phyloP scores from a whole-genome alignment of 2,329 filamentous ascomycete species.

The Pezicula neosporulosa region DNA sequence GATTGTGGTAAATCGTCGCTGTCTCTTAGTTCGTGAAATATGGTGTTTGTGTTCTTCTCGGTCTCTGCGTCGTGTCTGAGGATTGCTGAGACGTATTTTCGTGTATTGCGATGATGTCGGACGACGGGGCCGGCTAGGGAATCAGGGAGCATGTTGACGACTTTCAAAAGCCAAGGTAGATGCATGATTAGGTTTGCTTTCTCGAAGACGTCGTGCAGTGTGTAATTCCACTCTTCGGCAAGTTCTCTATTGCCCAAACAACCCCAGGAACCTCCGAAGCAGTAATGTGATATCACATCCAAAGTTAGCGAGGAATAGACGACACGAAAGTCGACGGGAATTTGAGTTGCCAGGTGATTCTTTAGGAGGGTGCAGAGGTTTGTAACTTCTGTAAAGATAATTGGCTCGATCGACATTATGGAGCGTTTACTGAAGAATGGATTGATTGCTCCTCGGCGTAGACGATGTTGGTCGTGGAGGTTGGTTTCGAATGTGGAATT shows the following conservation, averaged over 20 bases:
- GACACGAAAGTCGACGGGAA: background rate
- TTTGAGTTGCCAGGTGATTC: background rate
- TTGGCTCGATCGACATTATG: background rate
- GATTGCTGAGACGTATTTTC: background rate
- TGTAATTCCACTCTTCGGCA: background rate
- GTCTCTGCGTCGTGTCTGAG: background rate
- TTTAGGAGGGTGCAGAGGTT: conserved; percentile 1
- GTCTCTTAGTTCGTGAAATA: conserved; percentile 22
- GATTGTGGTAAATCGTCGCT: conserved; percentile 28
- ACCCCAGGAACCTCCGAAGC: conserved; percentile 8
- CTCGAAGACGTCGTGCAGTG: background rate
- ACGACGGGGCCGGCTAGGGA: background rate
- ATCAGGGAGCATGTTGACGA: background rate
- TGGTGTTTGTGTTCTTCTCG: background rate
- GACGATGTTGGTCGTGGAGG: conserved; percentile 2
- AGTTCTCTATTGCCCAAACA: background rate
- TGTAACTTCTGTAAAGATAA: background rate
- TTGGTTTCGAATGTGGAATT: conserved; percentile 1
- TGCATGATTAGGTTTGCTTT: background rate
- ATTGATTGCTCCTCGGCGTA: conserved; percentile 1
- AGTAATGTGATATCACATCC: conserved; percentile 21
- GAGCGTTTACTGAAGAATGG: conserved; percentile 3
- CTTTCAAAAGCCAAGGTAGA: background rate
- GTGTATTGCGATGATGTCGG: background rate
- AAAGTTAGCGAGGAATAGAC: conserved; percentile 1